Conservation (phyloP, 345 rosid genomes). For the Syzygium grande region DNA sequence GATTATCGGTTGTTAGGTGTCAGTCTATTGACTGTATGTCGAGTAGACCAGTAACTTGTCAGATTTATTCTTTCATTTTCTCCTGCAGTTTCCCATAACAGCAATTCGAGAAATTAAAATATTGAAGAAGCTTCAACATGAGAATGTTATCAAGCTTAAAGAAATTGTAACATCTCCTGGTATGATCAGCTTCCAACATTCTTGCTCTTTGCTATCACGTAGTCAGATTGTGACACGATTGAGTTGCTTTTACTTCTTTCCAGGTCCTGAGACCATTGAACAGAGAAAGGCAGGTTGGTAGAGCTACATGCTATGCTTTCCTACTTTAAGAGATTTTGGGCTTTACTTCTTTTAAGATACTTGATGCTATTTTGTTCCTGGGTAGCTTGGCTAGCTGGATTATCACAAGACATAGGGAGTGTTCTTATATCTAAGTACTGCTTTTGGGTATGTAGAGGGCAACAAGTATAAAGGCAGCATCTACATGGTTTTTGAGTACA, state of each 20-base stretch:
- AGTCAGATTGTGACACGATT: background rate
- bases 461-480: constrained; percentile 92
- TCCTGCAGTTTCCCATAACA: constrained; percentile 61
- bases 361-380: background rate
- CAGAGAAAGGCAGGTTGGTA: constrained; percentile 74
- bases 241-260: background rate
- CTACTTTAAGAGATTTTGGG: background rate
- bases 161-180: constrained; percentile 79
- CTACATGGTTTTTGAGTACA: constrained; percentile 95
- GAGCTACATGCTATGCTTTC: background rate
- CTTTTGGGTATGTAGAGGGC: constrained; percentile 39
- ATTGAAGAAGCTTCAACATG: constrained; percentile 67
- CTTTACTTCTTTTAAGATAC: background rate
- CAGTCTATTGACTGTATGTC: background rate
- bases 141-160: constrained; percentile 60
- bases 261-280: constrained; percentile 87
- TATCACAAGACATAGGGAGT: background rate
- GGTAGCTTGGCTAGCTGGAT: background rate
- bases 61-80: background rate
- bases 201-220: background rate
- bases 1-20: background rate
- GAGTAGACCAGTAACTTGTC: background rate
- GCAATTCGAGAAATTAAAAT: constrained; percentile 79
- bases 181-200: constrained; percentile 4
- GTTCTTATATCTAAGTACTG: background rate